phyloP scores from a whole-genome alignment of 371 early-diverging fungal species.

The Mortierella sp. region DNA sequence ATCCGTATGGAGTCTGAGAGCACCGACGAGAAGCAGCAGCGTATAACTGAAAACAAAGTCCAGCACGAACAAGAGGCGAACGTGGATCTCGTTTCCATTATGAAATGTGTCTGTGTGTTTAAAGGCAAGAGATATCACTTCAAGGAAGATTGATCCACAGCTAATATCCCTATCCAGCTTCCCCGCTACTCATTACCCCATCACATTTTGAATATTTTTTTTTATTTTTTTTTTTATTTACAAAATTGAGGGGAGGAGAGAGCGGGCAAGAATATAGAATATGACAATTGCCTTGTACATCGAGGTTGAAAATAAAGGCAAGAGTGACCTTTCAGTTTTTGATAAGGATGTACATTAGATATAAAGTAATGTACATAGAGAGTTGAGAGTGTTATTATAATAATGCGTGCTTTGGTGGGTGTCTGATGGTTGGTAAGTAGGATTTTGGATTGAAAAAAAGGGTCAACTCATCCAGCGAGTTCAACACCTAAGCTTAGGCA shows the following conservation, averaged over 20 bases:
- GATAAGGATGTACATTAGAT: not conserved
- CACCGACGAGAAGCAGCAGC: constrained; percentile 6
- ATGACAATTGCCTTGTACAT: not conserved
- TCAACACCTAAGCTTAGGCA: constrained; percentile 16
- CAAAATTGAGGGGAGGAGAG: not conserved
- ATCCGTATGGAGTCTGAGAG: not conserved
- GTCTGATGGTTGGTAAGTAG: not conserved
- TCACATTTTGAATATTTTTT: not conserved
- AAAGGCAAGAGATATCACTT: constrained; percentile 26
- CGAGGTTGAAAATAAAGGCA: too few relatives aligned
- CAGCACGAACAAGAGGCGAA: constrained; percentile 7
- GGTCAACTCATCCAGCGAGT: not conserved
- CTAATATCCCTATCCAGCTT: too few relatives aligned
- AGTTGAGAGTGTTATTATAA: not conserved
- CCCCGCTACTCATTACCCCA: too few relatives aligned
- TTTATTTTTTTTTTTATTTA: not conserved
- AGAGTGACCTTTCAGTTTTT: too few relatives aligned
- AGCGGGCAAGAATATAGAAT: not conserved
- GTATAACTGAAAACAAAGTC: not conserved
- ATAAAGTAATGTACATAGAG: not conserved
- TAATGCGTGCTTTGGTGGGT: not conserved
- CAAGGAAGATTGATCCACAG: not conserved
- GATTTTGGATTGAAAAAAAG: constrained; percentile 6
- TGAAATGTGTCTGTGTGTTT: constrained; percentile 27
- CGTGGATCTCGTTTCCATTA: not conserved